Evolutionary conservation across 306 rosid species (phyloP).

Genomic region (Ceratonia siliqua): DNA sequence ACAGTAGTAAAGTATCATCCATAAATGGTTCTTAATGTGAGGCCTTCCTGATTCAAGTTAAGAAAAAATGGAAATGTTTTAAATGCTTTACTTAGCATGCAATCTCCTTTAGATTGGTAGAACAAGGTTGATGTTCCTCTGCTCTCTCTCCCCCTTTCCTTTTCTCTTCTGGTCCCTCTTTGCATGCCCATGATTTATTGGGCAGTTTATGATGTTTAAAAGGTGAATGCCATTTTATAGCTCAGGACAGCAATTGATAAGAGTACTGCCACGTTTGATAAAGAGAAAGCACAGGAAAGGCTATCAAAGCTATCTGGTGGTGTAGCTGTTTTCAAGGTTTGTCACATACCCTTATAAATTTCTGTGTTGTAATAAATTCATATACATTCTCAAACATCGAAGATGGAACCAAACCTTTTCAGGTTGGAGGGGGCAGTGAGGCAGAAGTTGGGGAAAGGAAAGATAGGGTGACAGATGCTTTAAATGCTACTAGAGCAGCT

Average conservation of each 20-base stretch:
- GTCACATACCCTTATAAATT: conserved; percentile 19
- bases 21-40: neutral
- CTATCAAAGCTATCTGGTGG: conserved; percentile 91
- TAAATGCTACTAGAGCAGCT: conserved; percentile 93
- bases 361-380: conserved; percentile 20
- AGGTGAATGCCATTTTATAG: conserved; percentile 44
- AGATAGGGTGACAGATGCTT: conserved; percentile 94
- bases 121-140: neutral
- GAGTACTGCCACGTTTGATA: conserved; percentile 80
- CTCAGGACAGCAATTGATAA: conserved; percentile 70
- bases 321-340: conserved; percentile 93
- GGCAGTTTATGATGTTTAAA: conserved; percentile 4
- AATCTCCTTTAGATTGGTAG: neutral
- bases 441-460: conserved; percentile 94
- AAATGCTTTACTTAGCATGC: neutral
- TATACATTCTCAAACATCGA: conserved; percentile 22
- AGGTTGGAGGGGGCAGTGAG: conserved; percentile 98
- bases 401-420: conserved; percentile 32
- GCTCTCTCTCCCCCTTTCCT: neutral
- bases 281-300: conserved; percentile 92
- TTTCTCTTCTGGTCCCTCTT: neutral
- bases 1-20: neutral
- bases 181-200: neutral
- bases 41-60: neutral
- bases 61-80: neutral